Evolutionary conservation across 2,329 filamentous ascomycete species (phyloP), one percentile per base, ranked within the genome.

Genomic region (Trichoderma atrobrunneum): DNA sequence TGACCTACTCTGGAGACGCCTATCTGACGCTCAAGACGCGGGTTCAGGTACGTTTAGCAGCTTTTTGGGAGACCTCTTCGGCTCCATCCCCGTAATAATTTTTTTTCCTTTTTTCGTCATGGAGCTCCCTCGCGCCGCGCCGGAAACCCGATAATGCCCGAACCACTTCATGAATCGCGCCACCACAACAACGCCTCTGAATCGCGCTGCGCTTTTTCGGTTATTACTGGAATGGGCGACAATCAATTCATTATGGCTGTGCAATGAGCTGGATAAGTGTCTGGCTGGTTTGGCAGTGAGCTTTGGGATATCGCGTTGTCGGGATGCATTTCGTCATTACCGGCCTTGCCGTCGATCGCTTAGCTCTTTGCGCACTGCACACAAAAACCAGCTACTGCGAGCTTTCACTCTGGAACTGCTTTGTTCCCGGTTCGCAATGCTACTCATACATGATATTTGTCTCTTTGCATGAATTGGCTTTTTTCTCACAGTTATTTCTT

Each of bases 1-100:
- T 99, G 95, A 95, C 92, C 81, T 99, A 99, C 81, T 90, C 93
- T 2, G 96, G 96, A 76, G 95, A 99, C 84, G 95, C 96, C 34
- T 98, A 95, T 80, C 84, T 99, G 83, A 98, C 96, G 30, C 87
- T 99, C 74, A 96, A 96, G 82, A 99, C 96, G 72, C 90, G 94
- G 83, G 96, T 99, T 75, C 96, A 99, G 86, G 90, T 92, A 88
- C 75, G 89, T 86, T 77, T 28, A 6, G 51, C 51, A 68, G 65
- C 24, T 60, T 34, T 34, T 60, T 34, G 28, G 57, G 57, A 60
- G 67, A 51, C 62, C 69, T 73, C 24, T 69, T 28, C 26, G 36
- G 65, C 67, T 76, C 73, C 66, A 51, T 72, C 48, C 57, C 60
- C 57, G 61, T 26, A 39, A 36, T 24, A 36, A 16, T 34, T 21